These are phyloP conservation scores for Limnomonas spitsbergensis DNA, from an alignment of 139 green algal species.

Conservation along the genomic window DNA sequence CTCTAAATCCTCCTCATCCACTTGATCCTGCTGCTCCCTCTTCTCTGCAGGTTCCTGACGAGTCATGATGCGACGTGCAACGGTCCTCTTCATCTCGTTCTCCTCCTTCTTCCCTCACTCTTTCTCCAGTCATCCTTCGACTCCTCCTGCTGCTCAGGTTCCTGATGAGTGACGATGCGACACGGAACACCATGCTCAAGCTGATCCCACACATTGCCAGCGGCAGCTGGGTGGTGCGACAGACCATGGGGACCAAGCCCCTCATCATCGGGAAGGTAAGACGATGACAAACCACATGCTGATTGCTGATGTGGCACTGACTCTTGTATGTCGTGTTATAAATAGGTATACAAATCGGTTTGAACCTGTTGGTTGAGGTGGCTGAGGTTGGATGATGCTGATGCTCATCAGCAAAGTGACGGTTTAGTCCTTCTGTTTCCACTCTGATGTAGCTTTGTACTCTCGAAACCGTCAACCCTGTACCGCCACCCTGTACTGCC, in stretches of 20 bases:
- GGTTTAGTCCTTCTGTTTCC: too few species aligned
- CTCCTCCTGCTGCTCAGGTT: too few species aligned
- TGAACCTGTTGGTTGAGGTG: neutral
- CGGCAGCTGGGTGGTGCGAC: conserved; percentile 58
- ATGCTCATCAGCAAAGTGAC: too few species aligned
- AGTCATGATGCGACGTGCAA: too few species aligned
- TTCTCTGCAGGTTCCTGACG: too few species aligned
- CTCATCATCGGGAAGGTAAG: conserved; percentile 55
- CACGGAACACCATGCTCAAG: conserved; percentile 59
- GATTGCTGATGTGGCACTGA: neutral
- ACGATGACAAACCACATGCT: neutral
- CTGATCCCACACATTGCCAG: conserved; percentile 61
- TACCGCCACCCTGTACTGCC: too few species aligned
- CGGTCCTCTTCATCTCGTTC: too few species aligned
- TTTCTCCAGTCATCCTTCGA: too few species aligned
- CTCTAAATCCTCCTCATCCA: too few species aligned
- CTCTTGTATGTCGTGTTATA: neutral
- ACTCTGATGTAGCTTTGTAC: neutral
- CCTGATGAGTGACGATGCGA: conserved; percentile 31
- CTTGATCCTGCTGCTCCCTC: too few species aligned
- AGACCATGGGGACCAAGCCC: conserved; percentile 53
- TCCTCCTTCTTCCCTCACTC: too few species aligned
- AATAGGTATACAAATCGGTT: neutral
- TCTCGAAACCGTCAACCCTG: conserved; percentile 7
- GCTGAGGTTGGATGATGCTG: too few species aligned